Percentiles rank a stretch among this genome's conserved stretches.
phyloP scores from a whole-genome alignment of 2,329 filamentous ascomycete species.

The Dichotomopilus funicola region DNA sequence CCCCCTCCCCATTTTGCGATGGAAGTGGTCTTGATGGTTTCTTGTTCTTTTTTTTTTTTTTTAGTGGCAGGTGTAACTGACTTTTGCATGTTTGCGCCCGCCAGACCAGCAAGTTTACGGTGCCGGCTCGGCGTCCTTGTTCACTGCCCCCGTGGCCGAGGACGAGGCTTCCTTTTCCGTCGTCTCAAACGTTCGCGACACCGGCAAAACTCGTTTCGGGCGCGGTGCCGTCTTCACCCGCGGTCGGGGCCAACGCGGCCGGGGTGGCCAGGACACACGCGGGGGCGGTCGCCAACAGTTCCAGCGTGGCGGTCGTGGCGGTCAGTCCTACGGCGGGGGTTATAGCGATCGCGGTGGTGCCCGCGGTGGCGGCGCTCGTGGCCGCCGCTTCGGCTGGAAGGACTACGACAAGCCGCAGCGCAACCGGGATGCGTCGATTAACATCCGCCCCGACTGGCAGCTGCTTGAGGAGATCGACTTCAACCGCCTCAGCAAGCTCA shows the following conservation, averaged over 20 bases:
- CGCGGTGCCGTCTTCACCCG: constrained; percentile 88
- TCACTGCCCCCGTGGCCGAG: constrained; percentile 85
- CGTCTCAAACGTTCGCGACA: constrained; percentile 88
- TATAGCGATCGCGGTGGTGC: constrained; percentile 66
- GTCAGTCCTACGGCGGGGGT: constrained; percentile 42
- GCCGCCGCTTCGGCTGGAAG: constrained; percentile 93
- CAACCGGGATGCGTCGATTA: constrained; percentile 92
- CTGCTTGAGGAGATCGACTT: constrained; percentile 98
- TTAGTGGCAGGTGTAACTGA: constrained; percentile 17
- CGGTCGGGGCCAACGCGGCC: constrained; percentile 68
- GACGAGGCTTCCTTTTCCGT: constrained; percentile 98
- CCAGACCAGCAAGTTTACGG: constrained; percentile 95
- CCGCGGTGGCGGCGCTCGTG: constrained; percentile 57
- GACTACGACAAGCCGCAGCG: constrained; percentile 97
- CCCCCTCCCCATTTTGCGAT: not conserved
- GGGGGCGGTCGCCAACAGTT: constrained; percentile 55
- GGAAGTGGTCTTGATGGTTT: not conserved
- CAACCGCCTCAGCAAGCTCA: constrained; percentile 88
- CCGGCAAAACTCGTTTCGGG: constrained; percentile 78
- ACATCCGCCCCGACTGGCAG: constrained; percentile 92
- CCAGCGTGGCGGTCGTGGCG: constrained; percentile 65
- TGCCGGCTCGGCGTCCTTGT: constrained; percentile 75
- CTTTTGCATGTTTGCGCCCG: not conserved
- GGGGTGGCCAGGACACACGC: constrained; percentile 52
- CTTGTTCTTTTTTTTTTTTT: not conserved